Conservation (phyloP, 2,329 filamentous ascomycete genomes). For the Sporothrix globosa region DNA sequence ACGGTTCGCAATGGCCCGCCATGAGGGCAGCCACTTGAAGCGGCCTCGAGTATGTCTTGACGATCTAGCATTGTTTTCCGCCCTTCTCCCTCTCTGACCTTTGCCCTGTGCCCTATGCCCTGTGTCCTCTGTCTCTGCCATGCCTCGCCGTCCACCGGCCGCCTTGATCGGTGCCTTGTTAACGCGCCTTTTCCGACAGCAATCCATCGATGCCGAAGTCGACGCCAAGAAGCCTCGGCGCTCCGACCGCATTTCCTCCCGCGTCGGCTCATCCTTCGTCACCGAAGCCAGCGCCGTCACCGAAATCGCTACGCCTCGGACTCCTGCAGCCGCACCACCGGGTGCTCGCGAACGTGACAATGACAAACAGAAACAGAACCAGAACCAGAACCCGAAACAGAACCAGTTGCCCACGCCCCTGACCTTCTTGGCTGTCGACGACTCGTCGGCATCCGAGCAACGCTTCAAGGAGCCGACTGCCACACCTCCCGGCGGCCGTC, state of each 20-base stretch:
- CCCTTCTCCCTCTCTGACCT: neutral
- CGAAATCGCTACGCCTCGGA: conserved; percentile 24
- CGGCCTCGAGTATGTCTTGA: conserved; percentile 39
- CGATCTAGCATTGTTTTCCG: neutral
- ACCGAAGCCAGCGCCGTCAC: conserved; percentile 30
- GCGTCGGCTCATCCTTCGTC: conserved; percentile 40
- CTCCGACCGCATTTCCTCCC: conserved; percentile 70
- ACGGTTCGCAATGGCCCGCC: conserved; percentile 33
- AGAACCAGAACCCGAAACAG: conserved; percentile 42
- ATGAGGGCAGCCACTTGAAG: conserved; percentile 42
- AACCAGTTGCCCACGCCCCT: conserved; percentile 77
- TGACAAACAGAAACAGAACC: conserved; percentile 43
- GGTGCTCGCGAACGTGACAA: conserved; percentile 4
- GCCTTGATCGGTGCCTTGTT: conserved; percentile 25
- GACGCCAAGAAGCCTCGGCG: conserved; percentile 84
- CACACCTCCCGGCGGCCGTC: conserved; percentile 66
- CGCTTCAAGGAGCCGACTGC: conserved; percentile 70
- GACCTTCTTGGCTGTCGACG: conserved; percentile 62
- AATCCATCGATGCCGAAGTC: conserved; percentile 63
- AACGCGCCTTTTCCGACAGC: conserved; percentile 51
- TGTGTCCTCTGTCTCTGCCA: neutral
- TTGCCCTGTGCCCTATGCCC: neutral
- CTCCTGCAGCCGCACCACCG: neutral
- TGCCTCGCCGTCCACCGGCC: neutral
- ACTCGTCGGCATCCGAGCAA: conserved; percentile 49